These are phyloP conservation scores for Vararia minispora DNA, from an alignment of 768 basidiomycete genomes.

Conservation along the genomic window DNA sequence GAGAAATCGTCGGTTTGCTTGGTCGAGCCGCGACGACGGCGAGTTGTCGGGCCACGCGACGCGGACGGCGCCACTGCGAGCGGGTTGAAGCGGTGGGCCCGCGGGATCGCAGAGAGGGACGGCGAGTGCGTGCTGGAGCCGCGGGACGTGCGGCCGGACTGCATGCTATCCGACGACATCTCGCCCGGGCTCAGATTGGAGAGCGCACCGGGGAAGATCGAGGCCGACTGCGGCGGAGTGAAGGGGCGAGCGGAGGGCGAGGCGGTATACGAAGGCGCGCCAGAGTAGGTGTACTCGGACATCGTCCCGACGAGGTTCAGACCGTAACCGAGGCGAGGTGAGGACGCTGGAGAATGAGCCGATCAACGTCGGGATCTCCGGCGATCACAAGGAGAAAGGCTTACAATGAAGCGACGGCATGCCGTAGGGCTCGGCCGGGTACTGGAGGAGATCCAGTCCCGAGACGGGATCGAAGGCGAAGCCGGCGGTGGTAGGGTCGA, in stretches of 20 bases:
- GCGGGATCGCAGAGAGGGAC: conserved; percentile 49
- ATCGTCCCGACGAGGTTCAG: conserved; percentile 46
- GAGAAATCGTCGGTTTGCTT: conserved; percentile 46
- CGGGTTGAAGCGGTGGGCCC: conserved; percentile 75
- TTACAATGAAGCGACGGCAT: conserved; percentile 50
- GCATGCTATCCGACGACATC: conserved; percentile 59
- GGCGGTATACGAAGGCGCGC: conserved; percentile 43
- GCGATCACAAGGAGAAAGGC: conserved; percentile 20
- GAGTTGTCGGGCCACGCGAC: conserved; percentile 38
- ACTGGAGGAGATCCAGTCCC: conserved; percentile 53
- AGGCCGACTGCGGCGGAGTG: conserved; percentile 57
- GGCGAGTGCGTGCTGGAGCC: conserved; percentile 54
- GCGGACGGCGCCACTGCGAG: conserved; percentile 36
- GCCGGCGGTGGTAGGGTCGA: conserved; percentile 27
- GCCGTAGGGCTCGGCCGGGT: conserved; percentile 48
- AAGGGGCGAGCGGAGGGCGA: conserved; percentile 47
- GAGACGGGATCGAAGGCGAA: conserved; percentile 35
- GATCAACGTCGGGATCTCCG: conserved; percentile 8
- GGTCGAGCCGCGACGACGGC: conserved; percentile 30
- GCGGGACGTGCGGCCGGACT: conserved; percentile 53
- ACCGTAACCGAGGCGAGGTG: conserved; percentile 53
- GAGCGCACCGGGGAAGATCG: conserved; percentile 65
- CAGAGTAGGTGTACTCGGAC: conserved; percentile 49
- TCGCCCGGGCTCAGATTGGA: conserved; percentile 64
- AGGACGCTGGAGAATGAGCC: conserved; percentile 22